Percentiles rank a stretch among this genome's conserved stretches.
phyloP scores from a whole-genome alignment of 2,329 filamentous ascomycete genomes.

The Calonectria honghensis region DNA sequence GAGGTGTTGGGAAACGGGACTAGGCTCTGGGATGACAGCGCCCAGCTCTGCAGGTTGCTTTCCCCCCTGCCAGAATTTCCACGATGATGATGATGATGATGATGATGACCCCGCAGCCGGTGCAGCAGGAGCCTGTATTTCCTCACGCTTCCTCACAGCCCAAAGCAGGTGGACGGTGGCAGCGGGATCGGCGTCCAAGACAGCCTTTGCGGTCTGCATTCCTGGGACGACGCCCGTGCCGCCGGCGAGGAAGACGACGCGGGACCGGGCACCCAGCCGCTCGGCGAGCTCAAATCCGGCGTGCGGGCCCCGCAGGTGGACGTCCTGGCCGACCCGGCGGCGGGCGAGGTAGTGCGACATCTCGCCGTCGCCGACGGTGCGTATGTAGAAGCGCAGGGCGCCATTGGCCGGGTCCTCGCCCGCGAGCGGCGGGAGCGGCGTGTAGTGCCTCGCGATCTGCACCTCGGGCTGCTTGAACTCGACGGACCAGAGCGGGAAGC shows the following conservation, averaged over 20 bases:
- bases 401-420: slow-evolving; percentile 59
- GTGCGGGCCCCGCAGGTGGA: slow-evolving; percentile 88
- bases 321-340: slow-evolving; percentile 75
- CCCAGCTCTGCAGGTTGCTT: slow-evolving; percentile 48
- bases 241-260: slow-evolving; percentile 90
- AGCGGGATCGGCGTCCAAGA: slow-evolving; percentile 66
- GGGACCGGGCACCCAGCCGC: slow-evolving; percentile 56
- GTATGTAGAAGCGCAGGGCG: slow-evolving; percentile 83
- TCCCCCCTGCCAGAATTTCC: slow-evolving; percentile 51
- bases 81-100: slow-evolving; percentile 52
- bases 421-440: slow-evolving; percentile 80
- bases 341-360: slow-evolving; percentile 87
- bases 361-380: slow-evolving; percentile 87
- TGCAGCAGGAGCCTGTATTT: slow-evolving; percentile 62
- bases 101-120: slow-evolving; percentile 40
- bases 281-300: slow-evolving; percentile 75
- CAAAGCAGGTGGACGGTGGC: slow-evolving; percentile 82
- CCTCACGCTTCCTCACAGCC: slow-evolving; percentile 80
- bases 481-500: slow-evolving; percentile 85
- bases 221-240: slow-evolving; percentile 95
- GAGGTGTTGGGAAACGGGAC: slow-evolving; percentile 77
- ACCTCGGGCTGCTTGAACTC: slow-evolving; percentile 96
- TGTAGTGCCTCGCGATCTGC: slow-evolving; percentile 94
- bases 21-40: slow-evolving; percentile 55
- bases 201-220: slow-evolving; percentile 83